Evolutionary conservation across 2,329 filamentous ascomycete genomes (phyloP), one percentile per base, ranked within the genome.

Genomic region (Stagonosporopsis chrysanthemi): DNA sequence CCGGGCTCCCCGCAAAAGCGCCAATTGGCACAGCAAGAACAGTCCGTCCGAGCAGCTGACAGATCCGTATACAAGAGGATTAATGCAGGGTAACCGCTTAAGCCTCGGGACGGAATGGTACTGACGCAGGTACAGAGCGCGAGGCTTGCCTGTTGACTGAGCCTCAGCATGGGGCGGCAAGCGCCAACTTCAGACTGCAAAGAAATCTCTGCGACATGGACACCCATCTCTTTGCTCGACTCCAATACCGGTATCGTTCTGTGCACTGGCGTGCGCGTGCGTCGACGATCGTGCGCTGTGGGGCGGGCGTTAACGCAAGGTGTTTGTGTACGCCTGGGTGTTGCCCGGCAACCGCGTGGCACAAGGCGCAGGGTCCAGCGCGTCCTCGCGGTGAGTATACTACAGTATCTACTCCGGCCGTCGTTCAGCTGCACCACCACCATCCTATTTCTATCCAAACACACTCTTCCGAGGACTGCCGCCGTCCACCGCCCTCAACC

Each of bases 361-460:
- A 23, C 31, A 33, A 33, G 31, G 52, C 33, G 47, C 28, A 39
- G 60, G 58, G 58, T 58, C 62, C 60, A 64, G 58, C 62, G 44
- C 60, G 35, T 42, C 42, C 52, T 28, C 44, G 52, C 51, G 40
- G 28, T 47, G 38, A 15, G 19, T 38, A 35, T 46, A 33, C 46
- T 54, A 46, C 19, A 28, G 43, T 41, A 23, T 29, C 51, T 29
- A 39, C 36, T 19, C 33, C 51, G 44, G 43, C 51, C n/a, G 43
- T 43, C 41, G 24, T 45, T 22, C 40, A 42, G 29, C 46, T 56
- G 52, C 61, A 49, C 52, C 55, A 64, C 52, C 55, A 63, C 56
- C 46, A 56, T 53, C 62, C 60, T 70, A 75, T 75, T 74, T 42
- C 71, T 74, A 72, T 61, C 62, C 31, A 43, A 52, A 57, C 52